Percentiles rank a stretch among this genome's conserved stretches.
phyloP scores from a whole-genome alignment of 768 basidiomycete species.

The Mycena kentingensis region DNA sequence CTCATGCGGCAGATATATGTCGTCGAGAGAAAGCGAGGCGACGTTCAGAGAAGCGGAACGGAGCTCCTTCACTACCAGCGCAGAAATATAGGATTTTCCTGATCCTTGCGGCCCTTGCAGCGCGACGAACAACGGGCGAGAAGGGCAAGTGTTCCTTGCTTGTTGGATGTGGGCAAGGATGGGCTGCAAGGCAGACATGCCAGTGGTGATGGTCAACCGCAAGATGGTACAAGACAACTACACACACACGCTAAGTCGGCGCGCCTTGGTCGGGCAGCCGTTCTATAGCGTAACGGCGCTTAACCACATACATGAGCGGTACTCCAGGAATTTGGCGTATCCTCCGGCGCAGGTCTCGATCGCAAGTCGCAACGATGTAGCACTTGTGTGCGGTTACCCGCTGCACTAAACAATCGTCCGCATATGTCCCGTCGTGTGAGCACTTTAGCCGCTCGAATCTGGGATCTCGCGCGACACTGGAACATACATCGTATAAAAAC shows the following conservation, averaged over 20 bases:
- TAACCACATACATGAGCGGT: slow-evolving; percentile 96
- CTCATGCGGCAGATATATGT: slow-evolving; percentile 81
- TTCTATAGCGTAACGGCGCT: slow-evolving; percentile 91
- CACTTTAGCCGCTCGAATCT: slow-evolving; percentile 94
- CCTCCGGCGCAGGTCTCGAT: slow-evolving; percentile 88
- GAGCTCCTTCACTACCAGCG: slow-evolving; percentile 49
- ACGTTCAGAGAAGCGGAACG: slow-evolving; percentile 52
- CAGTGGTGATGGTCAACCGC: too few species aligned
- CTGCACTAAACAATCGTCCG: slow-evolving; percentile 97
- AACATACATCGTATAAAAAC: slow-evolving; percentile 18
- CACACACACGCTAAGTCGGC: slow-evolving; percentile 46
- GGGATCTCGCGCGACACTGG: slow-evolving; percentile 95
- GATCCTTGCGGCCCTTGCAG: slow-evolving; percentile 94
- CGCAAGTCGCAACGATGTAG: slow-evolving; percentile 97
- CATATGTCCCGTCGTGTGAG: slow-evolving; percentile 95
- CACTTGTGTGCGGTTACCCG: slow-evolving; percentile 94
- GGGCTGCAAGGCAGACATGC: slow-evolving; percentile 33
- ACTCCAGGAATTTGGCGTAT: slow-evolving; percentile 93
- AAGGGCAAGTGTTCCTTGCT: slow-evolving; percentile 32
- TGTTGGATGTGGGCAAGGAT: slow-evolving; percentile 31
- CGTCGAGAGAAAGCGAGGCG: slow-evolving; percentile 75
- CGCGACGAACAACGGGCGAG: slow-evolving; percentile 75
- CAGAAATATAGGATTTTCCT: slow-evolving; percentile 84
- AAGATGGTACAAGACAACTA: slow-evolving; percentile 30
- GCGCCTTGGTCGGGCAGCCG: slow-evolving; percentile 92